Evolutionary conservation across 2,329 filamentous ascomycete species (phyloP), one percentile per base, ranked within the genome.

Genomic region (Trichoderma gracile): DNA sequence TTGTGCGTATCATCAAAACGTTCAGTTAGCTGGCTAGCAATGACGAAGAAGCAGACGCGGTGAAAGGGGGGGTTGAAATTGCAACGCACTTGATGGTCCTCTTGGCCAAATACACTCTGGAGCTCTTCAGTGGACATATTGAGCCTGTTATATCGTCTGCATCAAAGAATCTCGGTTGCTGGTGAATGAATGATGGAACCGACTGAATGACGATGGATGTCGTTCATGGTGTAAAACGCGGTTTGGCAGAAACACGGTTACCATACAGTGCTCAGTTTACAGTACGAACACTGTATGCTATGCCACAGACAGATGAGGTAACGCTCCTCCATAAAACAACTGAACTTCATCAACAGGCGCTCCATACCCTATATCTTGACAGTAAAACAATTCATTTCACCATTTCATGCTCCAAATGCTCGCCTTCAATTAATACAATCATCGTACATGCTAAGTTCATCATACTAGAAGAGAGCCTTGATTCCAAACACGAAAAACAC

Each of bases 71-170:
- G n/a, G 3, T 25, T 33, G n/a, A 10, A 21, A 45, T 30, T 7
- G 42, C 30, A 33, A 33, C 62, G 66, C 71, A 81, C 81, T 72
- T 80, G 78, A 54, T 82, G 78, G 53, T 83, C 80, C 58, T 81
- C 76, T 52, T 80, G 76, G n/a, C 70, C 70, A 62, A 79, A 76
- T 7, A 60, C 50, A 40, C 67, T 65, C 10, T 57, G 53, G 1
- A 33, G 63, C 19, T 57, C 62, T 42, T 69, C 68, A 52, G 71
- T 65, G 5, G 69, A 56, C 72, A 76, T 75, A 42, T 65, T 52
- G 21, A 2, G 19, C 3, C 4, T 54, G 6, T 33, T 7, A 3
- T 40, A 46, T 12, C n/a, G 9, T n/a, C 6, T n/a, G 15, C 10
- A 42, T 21, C n/a, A n/a, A 38, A 21, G 9, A 49, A 10, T 5